Evolutionary conservation across 1,284 basidiomycete species (phyloP).

Genomic region (Ganoderma lingzhi): DNA sequence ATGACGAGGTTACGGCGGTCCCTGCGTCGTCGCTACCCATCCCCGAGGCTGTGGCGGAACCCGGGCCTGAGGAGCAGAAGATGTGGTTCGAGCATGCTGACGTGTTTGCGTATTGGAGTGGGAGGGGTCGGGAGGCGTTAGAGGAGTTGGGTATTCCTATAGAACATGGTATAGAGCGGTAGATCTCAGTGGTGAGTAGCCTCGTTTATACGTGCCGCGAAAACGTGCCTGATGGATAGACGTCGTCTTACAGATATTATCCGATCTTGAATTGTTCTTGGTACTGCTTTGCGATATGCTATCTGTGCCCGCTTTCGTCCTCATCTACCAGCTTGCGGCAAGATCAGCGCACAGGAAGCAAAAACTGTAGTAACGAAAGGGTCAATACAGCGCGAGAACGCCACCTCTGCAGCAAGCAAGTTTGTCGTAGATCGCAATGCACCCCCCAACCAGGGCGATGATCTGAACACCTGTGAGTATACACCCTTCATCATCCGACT

Average conservation of each 20-base stretch:
- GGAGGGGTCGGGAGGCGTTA: conserved; percentile 57
- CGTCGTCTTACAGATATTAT: background rate
- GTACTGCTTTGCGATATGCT: conserved; percentile 12
- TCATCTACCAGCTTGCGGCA: background rate
- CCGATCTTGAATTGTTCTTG: background rate
- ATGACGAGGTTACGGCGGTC: conserved; percentile 30
- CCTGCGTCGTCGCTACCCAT: background rate
- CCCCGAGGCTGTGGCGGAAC: background rate
- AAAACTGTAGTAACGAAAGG: background rate
- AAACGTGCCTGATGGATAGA: background rate
- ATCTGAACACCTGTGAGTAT: background rate
- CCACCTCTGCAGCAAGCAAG: background rate
- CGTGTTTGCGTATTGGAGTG: conserved; percentile 58
- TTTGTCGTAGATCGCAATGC: background rate
- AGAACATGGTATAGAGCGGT: conserved; percentile 48
- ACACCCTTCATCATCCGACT: background rate
- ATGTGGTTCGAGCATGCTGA: conserved; percentile 66
- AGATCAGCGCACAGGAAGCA: background rate
- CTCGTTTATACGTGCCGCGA: background rate
- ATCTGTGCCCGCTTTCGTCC: background rate
- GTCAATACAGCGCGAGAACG: no score
- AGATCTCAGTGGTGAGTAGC: conserved; percentile 8
- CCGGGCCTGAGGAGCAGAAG: conserved; percentile 13
- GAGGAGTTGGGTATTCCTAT: conserved; percentile 56
- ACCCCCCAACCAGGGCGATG: background rate